Evolutionary conservation across 2,329 filamentous ascomycete species (phyloP), one percentile per base, ranked within the genome.

Genomic region (Metarhizium anisopliae): DNA sequence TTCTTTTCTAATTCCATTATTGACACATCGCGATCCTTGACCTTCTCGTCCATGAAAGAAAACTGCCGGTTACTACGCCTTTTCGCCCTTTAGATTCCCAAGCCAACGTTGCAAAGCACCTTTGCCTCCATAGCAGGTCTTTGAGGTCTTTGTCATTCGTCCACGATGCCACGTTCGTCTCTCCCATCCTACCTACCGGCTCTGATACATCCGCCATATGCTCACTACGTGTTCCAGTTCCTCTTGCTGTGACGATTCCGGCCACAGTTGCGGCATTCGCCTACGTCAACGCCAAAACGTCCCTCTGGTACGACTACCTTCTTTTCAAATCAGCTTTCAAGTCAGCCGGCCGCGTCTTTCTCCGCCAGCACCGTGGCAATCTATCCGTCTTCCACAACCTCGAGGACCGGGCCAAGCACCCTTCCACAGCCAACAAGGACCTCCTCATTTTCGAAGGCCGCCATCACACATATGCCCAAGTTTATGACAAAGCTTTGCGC

Each of bases 361-460:
- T 75, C 58, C 76, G 78, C 59, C 76, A 84, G 63, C 76, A 75
- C 54, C 73, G 71, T 25, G 86, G 87, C 62, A 79, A 79, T 35
- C 67, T 89, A 57, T 93, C 84, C 64, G 70, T 83, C 52, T 95
- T 94, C 72, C 95, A 95, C 70, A 65, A 74, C 13, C 78, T 95
- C 56, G 90, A 96, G 68, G 71, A 79, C 45, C 74, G 79, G 54
- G 90, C 89, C 1, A 75, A 74, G 4, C 70, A 70, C 42, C 65
- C 73, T 30, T 72, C 73, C 4, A 75, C 79, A 3, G 76, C 81
- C n/a, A 74, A 81, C 59, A 74, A 76, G 30, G 66, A 75, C 2
- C 84, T 87, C 58, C 69, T 94, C 51, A 79, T 87, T 52, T 92
- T 87, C 64, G 79, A 89, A 62, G 86, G 86, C 58, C 77, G 73